These are phyloP conservation scores for Cenococcum geophilum DNA, from an alignment of 495 filamentous ascomycete species.

Conservation along the genomic window DNA sequence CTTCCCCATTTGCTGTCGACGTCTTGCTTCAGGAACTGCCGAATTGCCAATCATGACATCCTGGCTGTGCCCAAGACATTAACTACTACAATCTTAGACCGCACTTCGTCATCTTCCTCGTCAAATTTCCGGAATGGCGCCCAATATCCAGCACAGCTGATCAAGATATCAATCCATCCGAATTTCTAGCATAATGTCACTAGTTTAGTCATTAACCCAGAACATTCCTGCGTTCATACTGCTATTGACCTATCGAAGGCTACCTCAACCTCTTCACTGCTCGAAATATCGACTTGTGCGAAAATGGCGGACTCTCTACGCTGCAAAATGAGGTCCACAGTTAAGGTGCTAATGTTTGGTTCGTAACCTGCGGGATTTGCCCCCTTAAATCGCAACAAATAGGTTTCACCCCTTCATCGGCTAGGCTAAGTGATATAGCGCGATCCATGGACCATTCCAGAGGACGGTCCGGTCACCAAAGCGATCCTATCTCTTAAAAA, in stretches of 20 bases:
- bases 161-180: not conserved
- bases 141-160: conserved; percentile 4
- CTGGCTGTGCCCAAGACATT: not conserved
- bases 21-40: conserved; percentile 3
- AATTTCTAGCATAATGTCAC: not conserved
- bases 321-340: not conserved
- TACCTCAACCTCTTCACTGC: not conserved
- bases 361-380: conserved; percentile 3
- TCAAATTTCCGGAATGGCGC: not conserved
- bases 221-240: not conserved
- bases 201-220: not conserved
- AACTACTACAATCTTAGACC: conserved; percentile 1
- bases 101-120: not conserved
- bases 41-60: not conserved
- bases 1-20: not conserved
- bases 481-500: not conserved
- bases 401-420: not conserved
- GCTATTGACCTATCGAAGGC: not conserved
- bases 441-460: conserved; percentile 3
- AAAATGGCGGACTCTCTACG: not conserved
- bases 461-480: not conserved
- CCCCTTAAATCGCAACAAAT: not conserved
- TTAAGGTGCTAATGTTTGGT: not conserved
- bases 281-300: not conserved
- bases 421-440: not conserved